Base-by-base conservation (phyloP, 805 yeast genomes). In the Suhomyces sp. region DNA sequence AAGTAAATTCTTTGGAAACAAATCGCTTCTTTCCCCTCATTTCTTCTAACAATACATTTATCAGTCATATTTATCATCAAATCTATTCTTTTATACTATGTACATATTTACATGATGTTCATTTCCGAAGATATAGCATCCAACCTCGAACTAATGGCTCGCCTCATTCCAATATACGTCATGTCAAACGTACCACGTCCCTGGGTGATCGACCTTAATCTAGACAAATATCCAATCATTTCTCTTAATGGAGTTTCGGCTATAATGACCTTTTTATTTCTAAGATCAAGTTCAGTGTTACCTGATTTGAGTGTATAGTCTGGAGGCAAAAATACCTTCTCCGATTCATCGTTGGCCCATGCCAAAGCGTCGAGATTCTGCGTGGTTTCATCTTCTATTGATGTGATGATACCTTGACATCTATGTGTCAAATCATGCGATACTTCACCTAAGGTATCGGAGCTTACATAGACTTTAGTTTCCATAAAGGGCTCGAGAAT, bases 401-500 rank as follows among this genome's bases (percentile, higher is more conserved):
- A 76, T 4, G 70, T 53, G 27, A 93, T 86, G 2, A 65, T 69
- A 2, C 95, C 97, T 28, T 81, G 79, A 42, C 98, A 73, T 10
- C 81, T 73, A 19, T 86, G 79, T 27, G 87, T 80, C 34, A 93
- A 62, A 54, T 93, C 98, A 47, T 87, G 95, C 25, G 87, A 74
- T 1, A 93, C 93, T 22, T 70, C 71, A 14, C 98, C 98, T 46
- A 91, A 60, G 39, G 83, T 85, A 37, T 76, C 82, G 19, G 88
- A 83, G 35, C 72, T 72, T 2, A 81, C 82, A 33, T 70, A 74
- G 1, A 93, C 79, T 6, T 68, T 68, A 4, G 88, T 81, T 22
- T 74, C 69, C 97, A 93, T 91, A 19, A 84, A 70, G 0, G 98
- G 98, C 59, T 93, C 98, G 57, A 91, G 65, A 1, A 90, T 57